These are phyloP conservation scores for Euphorbia lathyris DNA, from an alignment of 345 rosid species.

Conservation along the genomic window DNA sequence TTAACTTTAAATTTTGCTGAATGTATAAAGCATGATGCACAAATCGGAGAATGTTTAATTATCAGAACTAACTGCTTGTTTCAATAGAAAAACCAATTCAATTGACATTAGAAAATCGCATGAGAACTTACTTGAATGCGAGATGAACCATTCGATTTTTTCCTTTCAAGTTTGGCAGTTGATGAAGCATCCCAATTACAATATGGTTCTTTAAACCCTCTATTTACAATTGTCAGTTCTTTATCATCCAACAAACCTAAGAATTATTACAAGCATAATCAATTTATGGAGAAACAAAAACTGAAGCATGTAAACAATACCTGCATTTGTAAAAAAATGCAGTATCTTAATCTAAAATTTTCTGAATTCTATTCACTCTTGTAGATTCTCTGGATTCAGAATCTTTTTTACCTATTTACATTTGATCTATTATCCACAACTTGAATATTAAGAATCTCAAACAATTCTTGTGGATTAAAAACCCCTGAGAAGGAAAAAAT, in stretches of 20 bases:
- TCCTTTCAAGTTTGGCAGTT: conserved; percentile 15
- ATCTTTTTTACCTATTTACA: conserved; percentile 2
- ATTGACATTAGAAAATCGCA: background rate
- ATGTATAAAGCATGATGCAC: no score
- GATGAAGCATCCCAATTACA: background rate
- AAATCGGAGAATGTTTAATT: no score
- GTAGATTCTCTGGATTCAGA: conserved; percentile 22
- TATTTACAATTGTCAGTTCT: conserved; percentile 41
- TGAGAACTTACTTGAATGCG: conserved; percentile 22
- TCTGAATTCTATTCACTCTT: conserved; percentile 22
- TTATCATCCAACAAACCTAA: conserved; percentile 49
- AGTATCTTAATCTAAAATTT: conserved; percentile 54
- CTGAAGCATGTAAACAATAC: conserved; percentile 16
- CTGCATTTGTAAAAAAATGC: conserved; percentile 45
- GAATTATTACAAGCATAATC: background rate
- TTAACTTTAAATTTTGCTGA: no score
- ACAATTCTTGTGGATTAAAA: conserved; percentile 58
- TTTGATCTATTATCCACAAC: conserved; percentile 16
- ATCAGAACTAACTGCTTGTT: background rate
- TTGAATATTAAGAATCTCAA: conserved; percentile 37
- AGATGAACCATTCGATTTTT: conserved; percentile 15
- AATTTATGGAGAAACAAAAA: background rate
- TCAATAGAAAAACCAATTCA: background rate
- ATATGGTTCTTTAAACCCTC: conserved; percentile 35
- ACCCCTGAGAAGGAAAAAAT: conserved; percentile 36